Evolutionary conservation across 768 basidiomycete genomes (phyloP), one percentile per base, ranked within the genome.

Genomic region (Hortiboletus campestris): DNA sequence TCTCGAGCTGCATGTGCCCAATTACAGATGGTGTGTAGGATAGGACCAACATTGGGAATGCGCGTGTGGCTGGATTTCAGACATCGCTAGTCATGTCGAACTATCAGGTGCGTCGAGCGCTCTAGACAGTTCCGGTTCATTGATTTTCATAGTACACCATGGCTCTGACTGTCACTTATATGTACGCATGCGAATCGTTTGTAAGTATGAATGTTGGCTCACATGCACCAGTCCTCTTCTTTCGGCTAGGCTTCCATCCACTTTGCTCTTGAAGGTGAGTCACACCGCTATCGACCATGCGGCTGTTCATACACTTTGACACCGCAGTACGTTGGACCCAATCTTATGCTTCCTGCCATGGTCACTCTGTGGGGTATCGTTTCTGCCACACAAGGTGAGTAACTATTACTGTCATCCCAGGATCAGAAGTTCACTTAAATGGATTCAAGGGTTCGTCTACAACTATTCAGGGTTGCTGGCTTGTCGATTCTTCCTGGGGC

Each of bases 291-390:
- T 34, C 28, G 29, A 34, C 32, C 9, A 13, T 34, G 16, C 25
- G 4, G 29, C 25, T 39, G 1, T 2, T 25, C 17, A 56, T 20
- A 10, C 28, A 6, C 41, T 34, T 34, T n/a, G 6, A 41, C 5
- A 17, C 25, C 14, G 38, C 62, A 78, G 67, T 54, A 55, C 48
- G 61, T 77, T 41, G 80, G 84, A 10, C 82, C 86, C 5, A 76
- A 85, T 9, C 76, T 82, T 55, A 70, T 81, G 45, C 76, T 86
- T 63, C 86, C 88, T 0, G 66, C 79, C 0, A 83, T 88, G 78
- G 71, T 85, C 36, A 76, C 79, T 0, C 63, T 82, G 2, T 90
- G 88, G 88, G 88, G 88, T 6, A 42, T 86, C 14, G 78, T 84
- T 16, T 78, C 80, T 6, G 75, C 83, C 6, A 71, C 81, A 36